Percentiles rank a stretch among this genome's conserved stretches.
These are phyloP conservation scores for Akanthomyces dipterigenus DNA, from an alignment of 2,329 filamentous ascomycete species.

Conservation along the genomic window DNA sequence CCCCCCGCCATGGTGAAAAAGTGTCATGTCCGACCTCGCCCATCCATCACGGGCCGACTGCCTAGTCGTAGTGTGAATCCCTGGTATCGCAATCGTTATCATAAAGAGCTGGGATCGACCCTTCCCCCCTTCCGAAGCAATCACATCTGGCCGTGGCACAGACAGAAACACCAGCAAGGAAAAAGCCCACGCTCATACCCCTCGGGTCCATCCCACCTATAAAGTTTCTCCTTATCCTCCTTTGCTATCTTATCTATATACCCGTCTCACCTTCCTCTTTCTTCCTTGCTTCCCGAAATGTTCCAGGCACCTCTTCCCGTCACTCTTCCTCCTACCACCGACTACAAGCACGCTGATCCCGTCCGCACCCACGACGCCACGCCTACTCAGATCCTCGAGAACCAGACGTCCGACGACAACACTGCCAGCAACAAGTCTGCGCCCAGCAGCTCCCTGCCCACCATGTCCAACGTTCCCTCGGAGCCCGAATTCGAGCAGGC, in stretches of 20 bases:
- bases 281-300: background rate
- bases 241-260: background rate
- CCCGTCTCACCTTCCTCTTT: background rate
- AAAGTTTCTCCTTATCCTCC: slow-evolving; percentile 1
- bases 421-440: slow-evolving; percentile 11
- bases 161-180: background rate
- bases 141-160: background rate
- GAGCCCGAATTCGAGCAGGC: slow-evolving; percentile 99
- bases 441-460: background rate
- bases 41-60: slow-evolving; percentile 8
- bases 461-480: slow-evolving; percentile 74
- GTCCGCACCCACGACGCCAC: slow-evolving; percentile 6
- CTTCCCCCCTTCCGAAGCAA: background rate
- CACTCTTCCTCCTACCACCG: slow-evolving; percentile 9
- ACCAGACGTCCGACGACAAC: slow-evolving; percentile 9
- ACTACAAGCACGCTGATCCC: slow-evolving; percentile 1
- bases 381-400: slow-evolving; percentile 7
- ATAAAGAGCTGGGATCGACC: slow-evolving; percentile 5
- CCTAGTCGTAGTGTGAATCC: background rate
- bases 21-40: slow-evolving; percentile 5
- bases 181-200: background rate
- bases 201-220: background rate
- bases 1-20: background rate
- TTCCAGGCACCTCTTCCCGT: slow-evolving; percentile 6
- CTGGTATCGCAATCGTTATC: background rate